Evolutionary conservation across 768 basidiomycete genomes (phyloP).

Genomic region (Amanita rimosa): DNA sequence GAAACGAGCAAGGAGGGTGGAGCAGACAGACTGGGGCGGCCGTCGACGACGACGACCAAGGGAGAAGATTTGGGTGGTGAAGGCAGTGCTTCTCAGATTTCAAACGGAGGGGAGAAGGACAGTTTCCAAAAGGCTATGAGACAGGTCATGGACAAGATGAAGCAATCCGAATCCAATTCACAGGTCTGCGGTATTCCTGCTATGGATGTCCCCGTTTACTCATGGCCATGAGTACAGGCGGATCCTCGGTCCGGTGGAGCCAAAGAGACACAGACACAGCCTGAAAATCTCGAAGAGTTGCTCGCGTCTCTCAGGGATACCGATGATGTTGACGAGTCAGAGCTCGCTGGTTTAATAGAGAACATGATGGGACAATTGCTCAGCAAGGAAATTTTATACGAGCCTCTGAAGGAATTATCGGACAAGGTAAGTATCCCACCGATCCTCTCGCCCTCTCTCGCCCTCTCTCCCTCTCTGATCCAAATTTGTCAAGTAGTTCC

Average conservation of each 20-base stretch:
- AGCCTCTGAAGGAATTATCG: conserved; percentile 72
- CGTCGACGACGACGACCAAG: not conserved
- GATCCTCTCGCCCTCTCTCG: not conserved
- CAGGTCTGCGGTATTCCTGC: conserved; percentile 24
- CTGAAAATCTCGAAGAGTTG: conserved; percentile 39
- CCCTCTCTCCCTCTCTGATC: not conserved
- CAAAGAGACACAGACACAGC: conserved; percentile 10
- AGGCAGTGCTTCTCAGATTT: not conserved
- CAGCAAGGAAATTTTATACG: conserved; percentile 77
- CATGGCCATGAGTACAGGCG: conserved; percentile 11
- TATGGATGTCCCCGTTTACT: not conserved
- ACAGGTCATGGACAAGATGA: conserved; percentile 65
- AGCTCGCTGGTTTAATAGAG: conserved; percentile 62
- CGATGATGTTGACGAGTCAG: conserved; percentile 28
- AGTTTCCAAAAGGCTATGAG: conserved; percentile 63
- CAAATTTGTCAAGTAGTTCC: conserved; percentile 41
- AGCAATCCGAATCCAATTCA: conserved; percentile 49
- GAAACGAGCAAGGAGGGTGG: conserved; percentile 3
- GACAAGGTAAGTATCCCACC: conserved; percentile 39
- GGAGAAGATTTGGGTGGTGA: conserved; percentile 6
- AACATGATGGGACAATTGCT: conserved; percentile 74
- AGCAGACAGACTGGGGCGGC: not conserved
- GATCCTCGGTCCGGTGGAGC: conserved; percentile 9
- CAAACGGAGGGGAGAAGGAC: conserved; percentile 11
- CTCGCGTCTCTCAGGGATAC: conserved; percentile 35